A percentile compares a stretch with the other conserved stretches of the same genome.
phyloP scores from a whole-genome alignment of 129 eudicot genomes.

The Artemisia tridentata region DNA sequence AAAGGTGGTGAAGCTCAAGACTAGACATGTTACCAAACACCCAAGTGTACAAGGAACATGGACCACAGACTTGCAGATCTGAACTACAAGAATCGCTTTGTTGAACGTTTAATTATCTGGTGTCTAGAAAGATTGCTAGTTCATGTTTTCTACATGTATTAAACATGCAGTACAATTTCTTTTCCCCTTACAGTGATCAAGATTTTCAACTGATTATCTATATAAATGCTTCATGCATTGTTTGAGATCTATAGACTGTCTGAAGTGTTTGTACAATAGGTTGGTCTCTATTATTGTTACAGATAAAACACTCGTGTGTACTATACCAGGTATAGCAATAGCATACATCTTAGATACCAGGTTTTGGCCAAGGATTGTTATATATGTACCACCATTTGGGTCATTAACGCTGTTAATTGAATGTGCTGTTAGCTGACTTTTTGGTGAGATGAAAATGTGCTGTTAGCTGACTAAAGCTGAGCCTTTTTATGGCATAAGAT shows the following conservation, averaged over 20 bases:
- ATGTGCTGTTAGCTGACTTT: not conserved
- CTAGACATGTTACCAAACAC: constrained; percentile 79
- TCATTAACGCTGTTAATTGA: not conserved
- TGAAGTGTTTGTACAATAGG: not conserved
- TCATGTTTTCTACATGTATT: not conserved
- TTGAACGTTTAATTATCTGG: constrained; percentile 4
- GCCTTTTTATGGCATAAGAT: not conserved
- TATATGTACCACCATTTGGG: not conserved
- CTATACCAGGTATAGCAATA: not conserved
- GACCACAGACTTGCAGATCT: constrained; percentile 61
- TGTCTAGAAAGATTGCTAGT: not conserved
- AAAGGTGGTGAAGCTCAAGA: constrained; percentile 91
- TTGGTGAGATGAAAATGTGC: not conserved
- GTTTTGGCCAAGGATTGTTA: not conserved
- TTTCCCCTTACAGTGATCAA: not conserved
- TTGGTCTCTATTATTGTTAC: not conserved
- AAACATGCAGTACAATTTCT: constrained; percentile 7
- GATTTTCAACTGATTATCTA: constrained; percentile 6
- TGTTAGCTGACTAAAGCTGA: not conserved
- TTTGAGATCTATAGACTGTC: not conserved
- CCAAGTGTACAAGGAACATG: constrained; percentile 98
- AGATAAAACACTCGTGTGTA: not conserved
- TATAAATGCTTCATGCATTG: not conserved
- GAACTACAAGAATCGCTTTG: constrained; percentile 16
- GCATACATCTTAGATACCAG: not conserved